Conservation (phyloP, 2,329 filamentous ascomycete genomes). For the Microdochium trichocladiopsis region DNA sequence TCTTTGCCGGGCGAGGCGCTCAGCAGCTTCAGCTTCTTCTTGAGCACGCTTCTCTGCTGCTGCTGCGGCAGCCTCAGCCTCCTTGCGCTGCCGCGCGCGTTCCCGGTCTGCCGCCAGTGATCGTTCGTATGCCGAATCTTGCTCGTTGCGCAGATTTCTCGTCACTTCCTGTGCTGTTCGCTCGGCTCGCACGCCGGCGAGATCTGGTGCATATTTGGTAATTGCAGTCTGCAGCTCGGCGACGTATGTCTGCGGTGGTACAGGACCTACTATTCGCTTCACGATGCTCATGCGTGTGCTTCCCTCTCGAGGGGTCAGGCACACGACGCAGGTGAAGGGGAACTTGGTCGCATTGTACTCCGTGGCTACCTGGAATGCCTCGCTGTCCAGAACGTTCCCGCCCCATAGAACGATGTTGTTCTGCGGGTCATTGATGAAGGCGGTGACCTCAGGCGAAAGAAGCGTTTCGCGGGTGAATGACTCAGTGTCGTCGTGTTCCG, state of each 20-base stretch:
- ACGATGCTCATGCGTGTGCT: conserved; percentile 87
- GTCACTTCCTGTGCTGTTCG: conserved; percentile 74
- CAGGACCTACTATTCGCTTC: conserved; percentile 67
- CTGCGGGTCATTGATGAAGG: conserved; percentile 65
- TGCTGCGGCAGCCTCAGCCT: conserved; percentile 66
- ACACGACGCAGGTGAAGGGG: conserved; percentile 80
- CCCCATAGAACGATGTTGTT: conserved; percentile 88
- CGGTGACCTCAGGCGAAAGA: conserved; percentile 64
- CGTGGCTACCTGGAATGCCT: conserved; percentile 87
- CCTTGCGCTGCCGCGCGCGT: conserved; percentile 66
- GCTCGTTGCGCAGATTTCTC: conserved; percentile 76
- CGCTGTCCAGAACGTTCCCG: conserved; percentile 85
- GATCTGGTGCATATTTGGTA: conserved; percentile 65
- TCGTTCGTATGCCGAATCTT: conserved; percentile 90
- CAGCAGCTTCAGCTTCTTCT: conserved; percentile 56
- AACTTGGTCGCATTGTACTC: conserved; percentile 88
- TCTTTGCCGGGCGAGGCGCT: conserved; percentile 32
- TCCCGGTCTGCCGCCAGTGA: conserved; percentile 84
- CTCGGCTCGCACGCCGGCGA: conserved; percentile 68
- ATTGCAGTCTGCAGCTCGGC: conserved; percentile 69
- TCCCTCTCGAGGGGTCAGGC: conserved; percentile 78
- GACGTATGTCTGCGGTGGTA: conserved; percentile 63
- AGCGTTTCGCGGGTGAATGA: conserved; percentile 78
- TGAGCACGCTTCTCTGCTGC: conserved; percentile 56
- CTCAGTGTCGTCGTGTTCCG: conserved; percentile 89